phyloP scores from a whole-genome alignment of 2,329 filamentous ascomycete species.

The Hymenoscyphus infarciens region DNA sequence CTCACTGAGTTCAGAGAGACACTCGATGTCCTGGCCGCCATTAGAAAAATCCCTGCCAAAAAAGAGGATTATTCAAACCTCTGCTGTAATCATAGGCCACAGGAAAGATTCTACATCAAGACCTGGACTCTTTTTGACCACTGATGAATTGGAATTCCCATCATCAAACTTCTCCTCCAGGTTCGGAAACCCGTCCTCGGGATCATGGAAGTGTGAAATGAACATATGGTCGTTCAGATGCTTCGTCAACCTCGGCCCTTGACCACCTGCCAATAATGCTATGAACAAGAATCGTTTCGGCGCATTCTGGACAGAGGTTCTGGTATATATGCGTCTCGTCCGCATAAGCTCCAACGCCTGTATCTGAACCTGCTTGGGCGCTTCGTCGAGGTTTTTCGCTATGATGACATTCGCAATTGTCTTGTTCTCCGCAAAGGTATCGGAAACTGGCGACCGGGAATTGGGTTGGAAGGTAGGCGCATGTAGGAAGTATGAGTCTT shows the following conservation, averaged over 20 bases:
- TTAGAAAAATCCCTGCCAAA: slow-evolving; percentile 15
- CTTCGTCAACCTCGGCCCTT: slow-evolving; percentile 47
- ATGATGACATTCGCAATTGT: slow-evolving; percentile 79
- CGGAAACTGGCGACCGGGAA: slow-evolving; percentile 33
- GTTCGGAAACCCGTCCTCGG: slow-evolving; percentile 68
- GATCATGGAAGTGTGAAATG: slow-evolving; percentile 80
- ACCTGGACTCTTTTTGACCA: slow-evolving; percentile 32
- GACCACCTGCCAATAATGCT: slow-evolving; percentile 58
- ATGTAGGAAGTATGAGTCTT: slow-evolving; percentile 33
- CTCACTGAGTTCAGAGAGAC: slow-evolving; percentile 47
- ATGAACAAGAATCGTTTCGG: slow-evolving; percentile 79
- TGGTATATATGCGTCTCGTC: slow-evolving; percentile 72
- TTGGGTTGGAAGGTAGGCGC: slow-evolving; percentile 30
- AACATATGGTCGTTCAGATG: slow-evolving; percentile 80
- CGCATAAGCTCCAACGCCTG: slow-evolving; percentile 77
- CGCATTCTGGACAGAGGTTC: slow-evolving; percentile 67
- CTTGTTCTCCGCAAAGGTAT: slow-evolving; percentile 41
- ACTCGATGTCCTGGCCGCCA: slow-evolving; percentile 28
- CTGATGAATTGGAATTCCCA: slow-evolving; percentile 32
- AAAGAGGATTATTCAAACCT: slow-evolving; percentile 18
- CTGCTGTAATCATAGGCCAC: slow-evolving; percentile 29
- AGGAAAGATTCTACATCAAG: slow-evolving; percentile 16
- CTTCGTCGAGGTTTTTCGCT: slow-evolving; percentile 72
- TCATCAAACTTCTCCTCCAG: slow-evolving; percentile 57
- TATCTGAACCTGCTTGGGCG: slow-evolving; percentile 74